Conservation (phyloP, 352 stramenopile genomes). For the Phytopythium delawarense region DNA sequence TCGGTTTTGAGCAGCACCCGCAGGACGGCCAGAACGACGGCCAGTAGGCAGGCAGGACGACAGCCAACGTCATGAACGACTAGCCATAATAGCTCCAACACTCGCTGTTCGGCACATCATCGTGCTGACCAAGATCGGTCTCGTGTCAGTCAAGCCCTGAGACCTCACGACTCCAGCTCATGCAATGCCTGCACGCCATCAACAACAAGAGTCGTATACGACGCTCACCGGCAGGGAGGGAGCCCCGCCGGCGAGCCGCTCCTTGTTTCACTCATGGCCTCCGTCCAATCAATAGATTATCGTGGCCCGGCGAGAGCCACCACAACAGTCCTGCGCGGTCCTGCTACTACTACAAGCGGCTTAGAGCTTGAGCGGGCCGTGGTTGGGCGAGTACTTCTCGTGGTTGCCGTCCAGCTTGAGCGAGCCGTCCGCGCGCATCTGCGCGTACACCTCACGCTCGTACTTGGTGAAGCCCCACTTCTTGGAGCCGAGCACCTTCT, state of each 20-base stretch:
- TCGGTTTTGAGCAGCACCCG: slow-evolving; percentile 49
- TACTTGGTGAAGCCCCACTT: slow-evolving; percentile 99
- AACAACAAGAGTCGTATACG: not conserved
- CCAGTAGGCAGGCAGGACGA: too few species aligned
- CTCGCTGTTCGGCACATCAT: too few species aligned
- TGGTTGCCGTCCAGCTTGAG: slow-evolving; percentile 96
- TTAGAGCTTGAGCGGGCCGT: slow-evolving; percentile 73
- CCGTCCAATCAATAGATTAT: slow-evolving; percentile 11
- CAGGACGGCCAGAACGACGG: not conserved
- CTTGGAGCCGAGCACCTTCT: slow-evolving; percentile 99
- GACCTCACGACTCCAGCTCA: too few species aligned
- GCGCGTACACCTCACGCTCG: slow-evolving; percentile 96
- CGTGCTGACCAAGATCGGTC: too few species aligned
- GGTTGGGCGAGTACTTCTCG: slow-evolving; percentile 95
- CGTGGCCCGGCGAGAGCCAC: slow-evolving; percentile 4
- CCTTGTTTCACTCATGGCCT: slow-evolving; percentile 4
- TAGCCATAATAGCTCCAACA: too few species aligned
- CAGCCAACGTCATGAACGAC: too few species aligned
- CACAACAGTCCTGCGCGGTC: not conserved
- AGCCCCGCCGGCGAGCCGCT: not conserved
- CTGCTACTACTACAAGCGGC: slow-evolving; percentile 2
- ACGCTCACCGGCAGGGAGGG: not conserved
- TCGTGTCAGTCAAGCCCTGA: too few species aligned
- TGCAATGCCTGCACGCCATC: not conserved
- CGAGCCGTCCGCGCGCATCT: slow-evolving; percentile 93